Evolutionary conservation across 768 basidiomycete species (phyloP), one percentile per base, ranked within the genome.

Genomic region (Suillus clintonianus): DNA sequence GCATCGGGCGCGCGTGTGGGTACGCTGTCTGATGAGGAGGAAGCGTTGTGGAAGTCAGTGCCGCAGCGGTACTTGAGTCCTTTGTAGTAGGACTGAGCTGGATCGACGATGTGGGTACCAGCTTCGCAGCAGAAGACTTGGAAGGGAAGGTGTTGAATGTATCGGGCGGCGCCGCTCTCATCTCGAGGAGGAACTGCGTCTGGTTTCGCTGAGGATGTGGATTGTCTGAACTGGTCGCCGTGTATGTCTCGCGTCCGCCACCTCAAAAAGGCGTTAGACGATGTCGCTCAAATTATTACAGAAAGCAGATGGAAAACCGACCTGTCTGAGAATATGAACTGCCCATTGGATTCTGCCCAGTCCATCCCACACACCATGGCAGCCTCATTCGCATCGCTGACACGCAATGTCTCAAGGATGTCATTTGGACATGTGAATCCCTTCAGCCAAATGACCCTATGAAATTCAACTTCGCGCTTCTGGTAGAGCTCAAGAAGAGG

Each of bases 291-390:
- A 62, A 54, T n/a, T 53, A 61, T 45, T 32, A 47, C 32, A 36
- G 17, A 17, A 22, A n/a, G 42, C 36, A n/a, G 24, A 66, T 14
- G 61, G 39, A 59, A 4, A 50, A 63, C 89, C 56, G 67, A 94
- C 95, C 97, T 84, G 77, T 98, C 97, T 19, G 96, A 98, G 78
- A 97, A 99, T 68, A 98, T 95, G 82, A 98, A 99, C 78, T 94
- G 91, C 0, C 95, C 95, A 67, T 95, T 93, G 71, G 95, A 92
- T 76, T 99, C 96, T 13, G 95, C 97, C 97, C 97, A 99, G 72
- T 99, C 97, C 97, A 99, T 99, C n/a, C 96, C 97, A 72, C 97
- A 99, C 2, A 98, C 95, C 94, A 99, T 94, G 0, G 95, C 94
- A 3, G 97, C 97, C 68, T 95, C 87, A 72, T 99, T 99, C 37